These are phyloP conservation scores for Lactarius indigo DNA, from an alignment of 768 basidiomycete genomes.

Conservation along the genomic window DNA sequence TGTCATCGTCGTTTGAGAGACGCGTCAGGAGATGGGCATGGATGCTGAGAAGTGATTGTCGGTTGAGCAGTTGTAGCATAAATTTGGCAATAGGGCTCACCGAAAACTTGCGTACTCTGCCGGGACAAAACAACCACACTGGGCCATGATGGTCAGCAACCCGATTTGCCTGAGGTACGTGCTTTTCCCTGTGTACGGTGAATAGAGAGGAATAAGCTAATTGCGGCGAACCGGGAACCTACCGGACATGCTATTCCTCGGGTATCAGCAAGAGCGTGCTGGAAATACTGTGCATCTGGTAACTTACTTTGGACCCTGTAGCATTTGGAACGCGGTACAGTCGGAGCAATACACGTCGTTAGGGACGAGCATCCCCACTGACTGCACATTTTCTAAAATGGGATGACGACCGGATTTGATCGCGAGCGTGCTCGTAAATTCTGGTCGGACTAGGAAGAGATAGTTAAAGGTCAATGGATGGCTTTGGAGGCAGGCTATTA, in stretches of 20 bases:
- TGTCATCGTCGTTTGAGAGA: slow-evolving; percentile 90
- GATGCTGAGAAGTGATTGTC: slow-evolving; percentile 41
- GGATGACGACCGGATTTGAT: slow-evolving; percentile 90
- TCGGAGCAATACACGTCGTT: slow-evolving; percentile 91
- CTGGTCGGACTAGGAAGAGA: slow-evolving; percentile 66
- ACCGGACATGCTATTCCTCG: slow-evolving; percentile 56
- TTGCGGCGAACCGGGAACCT: slow-evolving; percentile 9
- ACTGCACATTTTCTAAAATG: slow-evolving; percentile 70
- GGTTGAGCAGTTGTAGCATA: neutral
- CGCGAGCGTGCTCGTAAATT: slow-evolving; percentile 85
- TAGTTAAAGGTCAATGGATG: neutral
- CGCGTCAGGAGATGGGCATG: slow-evolving; percentile 83
- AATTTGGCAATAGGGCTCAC: slow-evolving; percentile 34
- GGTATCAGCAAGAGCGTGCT: slow-evolving; percentile 2
- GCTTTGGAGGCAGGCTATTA: slow-evolving; percentile 21
- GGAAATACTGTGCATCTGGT: slow-evolving; percentile 5
- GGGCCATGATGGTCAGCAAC: slow-evolving; percentile 78
- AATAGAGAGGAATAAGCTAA: neutral
- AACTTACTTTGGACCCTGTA: slow-evolving; percentile 85
- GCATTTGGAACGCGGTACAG: slow-evolving; percentile 82
- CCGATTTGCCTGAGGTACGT: slow-evolving; percentile 90
- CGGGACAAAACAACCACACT: slow-evolving; percentile 90
- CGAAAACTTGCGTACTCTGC: slow-evolving; percentile 91
- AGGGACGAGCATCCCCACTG: slow-evolving; percentile 67
- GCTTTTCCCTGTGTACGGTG: slow-evolving; percentile 66